phyloP scores from a whole-genome alignment of 306 rosid species.

The Potentilla sterilis region DNA sequence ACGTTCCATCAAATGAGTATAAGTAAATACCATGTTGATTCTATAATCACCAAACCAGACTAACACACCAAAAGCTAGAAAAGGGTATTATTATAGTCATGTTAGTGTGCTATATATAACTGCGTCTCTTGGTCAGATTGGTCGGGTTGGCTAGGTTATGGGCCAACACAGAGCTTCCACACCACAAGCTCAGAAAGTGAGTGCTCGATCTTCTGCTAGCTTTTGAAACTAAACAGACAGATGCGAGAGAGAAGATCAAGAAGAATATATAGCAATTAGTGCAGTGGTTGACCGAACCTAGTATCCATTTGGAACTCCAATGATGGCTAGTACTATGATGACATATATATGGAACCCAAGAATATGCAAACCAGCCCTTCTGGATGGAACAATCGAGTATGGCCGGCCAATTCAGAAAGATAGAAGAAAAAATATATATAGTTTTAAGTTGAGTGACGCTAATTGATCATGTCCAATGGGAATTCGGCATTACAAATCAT shows the following conservation, averaged over 20 bases:
- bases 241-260: conserved; percentile 15
- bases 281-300: conserved; percentile 50
- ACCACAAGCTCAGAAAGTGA: not conserved
- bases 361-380: conserved; percentile 9
- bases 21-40: conserved; percentile 27
- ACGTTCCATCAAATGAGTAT: conserved; percentile 36
- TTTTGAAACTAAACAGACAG: conserved; percentile 29
- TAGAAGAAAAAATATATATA: not conserved
- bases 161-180: conserved; percentile 31
- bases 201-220: not conserved
- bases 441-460: not conserved
- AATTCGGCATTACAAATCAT: conserved; percentile 2
- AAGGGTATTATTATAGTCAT: not conserved
- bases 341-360: conserved; percentile 39
- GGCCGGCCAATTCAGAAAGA: conserved; percentile 4
- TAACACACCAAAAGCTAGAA: not conserved
- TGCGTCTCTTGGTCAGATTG: conserved; percentile 9
- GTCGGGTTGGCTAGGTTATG: conserved; percentile 29
- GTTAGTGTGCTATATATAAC: not conserved
- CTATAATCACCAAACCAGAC: conserved; percentile 4
- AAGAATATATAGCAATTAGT: conserved; percentile 36
- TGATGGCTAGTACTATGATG: conserved; percentile 27
- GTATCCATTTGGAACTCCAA: conserved; percentile 41
- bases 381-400: conserved; percentile 11
- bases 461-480: not conserved